A percentile compares a stretch with the other conserved stretches of the same genome.
phyloP scores from a whole-genome alignment of 164 flowering plant genomes.

The Annona cherimola region DNA sequence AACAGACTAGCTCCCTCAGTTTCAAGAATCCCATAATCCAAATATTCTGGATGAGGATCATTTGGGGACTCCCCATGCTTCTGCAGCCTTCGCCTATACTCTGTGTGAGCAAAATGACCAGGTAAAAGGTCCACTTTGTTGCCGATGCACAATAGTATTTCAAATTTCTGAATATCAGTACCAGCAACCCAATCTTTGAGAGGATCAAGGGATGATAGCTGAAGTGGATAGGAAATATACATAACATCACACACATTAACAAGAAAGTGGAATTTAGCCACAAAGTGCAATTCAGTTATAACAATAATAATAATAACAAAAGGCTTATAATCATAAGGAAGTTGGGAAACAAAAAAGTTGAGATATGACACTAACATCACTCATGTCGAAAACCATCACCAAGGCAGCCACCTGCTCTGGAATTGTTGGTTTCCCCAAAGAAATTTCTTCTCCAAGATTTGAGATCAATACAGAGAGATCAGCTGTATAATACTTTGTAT shows the following conservation, averaged over 20 bases:
- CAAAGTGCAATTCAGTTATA: neutral
- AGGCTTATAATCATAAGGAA: neutral
- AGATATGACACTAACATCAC: slow-evolving; percentile 40
- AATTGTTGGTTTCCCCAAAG: slow-evolving; percentile 33
- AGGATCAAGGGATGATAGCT: slow-evolving; percentile 58
- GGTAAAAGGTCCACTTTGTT: slow-evolving; percentile 92
- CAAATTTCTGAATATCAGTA: slow-evolving; percentile 54
- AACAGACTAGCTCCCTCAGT: slow-evolving; percentile 75
- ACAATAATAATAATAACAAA: too few species aligned
- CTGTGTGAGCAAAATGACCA: slow-evolving; percentile 77
- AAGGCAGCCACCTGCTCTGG: slow-evolving; percentile 50
- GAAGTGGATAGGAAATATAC: slow-evolving; percentile 21
- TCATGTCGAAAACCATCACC: slow-evolving; percentile 88
- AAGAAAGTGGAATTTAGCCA: neutral
- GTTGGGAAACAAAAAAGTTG: neutral
- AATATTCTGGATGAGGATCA: slow-evolving; percentile 33
- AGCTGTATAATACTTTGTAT: slow-evolving; percentile 85
- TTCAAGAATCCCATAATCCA: slow-evolving; percentile 66
- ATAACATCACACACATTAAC: neutral
- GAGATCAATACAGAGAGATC: slow-evolving; percentile 81
- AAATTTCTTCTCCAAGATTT: slow-evolving; percentile 61
- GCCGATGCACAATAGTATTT: slow-evolving; percentile 78
- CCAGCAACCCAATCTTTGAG: slow-evolving; percentile 70
- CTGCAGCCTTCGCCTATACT: slow-evolving; percentile 60
- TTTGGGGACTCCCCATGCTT: slow-evolving; percentile 31